Evolutionary conservation across 805 yeast species (phyloP), one percentile per base, ranked within the genome.

Genomic region (Phaffomyces thermotolerans): DNA sequence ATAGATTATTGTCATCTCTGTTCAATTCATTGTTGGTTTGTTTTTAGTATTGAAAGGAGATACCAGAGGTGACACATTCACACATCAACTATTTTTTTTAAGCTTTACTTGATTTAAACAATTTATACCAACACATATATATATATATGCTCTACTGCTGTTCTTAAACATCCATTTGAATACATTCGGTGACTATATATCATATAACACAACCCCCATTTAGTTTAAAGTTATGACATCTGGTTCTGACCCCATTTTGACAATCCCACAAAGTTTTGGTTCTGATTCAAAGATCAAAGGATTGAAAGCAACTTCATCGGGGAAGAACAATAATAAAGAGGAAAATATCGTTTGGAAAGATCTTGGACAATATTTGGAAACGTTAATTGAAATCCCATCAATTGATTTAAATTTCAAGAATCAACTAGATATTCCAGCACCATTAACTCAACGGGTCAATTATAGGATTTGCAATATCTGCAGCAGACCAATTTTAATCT

Each of bases 391-490:
- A 29, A 23, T 40, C 24, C 40, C 38, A 10, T 22, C 29, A 4
- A 37, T 38, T 4, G 29, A 45, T 2, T 45, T 55, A 8, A 43
- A 39, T 15, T 51, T 52, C 40, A 56, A 54, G 45, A 51, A 56
- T 43, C 49, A 51, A 22, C 34, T 56, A 5, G 46, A 48, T 10
- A 43, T 49, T 8, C 47, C 47, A 7, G 61, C 60, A 39, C 76
- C 76, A 4, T 56, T 75, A 20, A 54, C 54, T 13, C 59, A 60
- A 12, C 67, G 69, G 1, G 37, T 72, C 5, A 64, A 64, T 27
- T 75, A 74, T 48, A 58, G 75, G 34, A 66, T 72, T 39, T 75
- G 80, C 54, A 72, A 69, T 41, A 58, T 58, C 40, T 75, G 80
- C 52, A 64, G 64, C 36, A 63, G 68, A 41, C 79, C 79, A 2